These are phyloP conservation scores for Candida oleophila DNA, from an alignment of 805 yeast genomes.

Conservation along the genomic window DNA sequence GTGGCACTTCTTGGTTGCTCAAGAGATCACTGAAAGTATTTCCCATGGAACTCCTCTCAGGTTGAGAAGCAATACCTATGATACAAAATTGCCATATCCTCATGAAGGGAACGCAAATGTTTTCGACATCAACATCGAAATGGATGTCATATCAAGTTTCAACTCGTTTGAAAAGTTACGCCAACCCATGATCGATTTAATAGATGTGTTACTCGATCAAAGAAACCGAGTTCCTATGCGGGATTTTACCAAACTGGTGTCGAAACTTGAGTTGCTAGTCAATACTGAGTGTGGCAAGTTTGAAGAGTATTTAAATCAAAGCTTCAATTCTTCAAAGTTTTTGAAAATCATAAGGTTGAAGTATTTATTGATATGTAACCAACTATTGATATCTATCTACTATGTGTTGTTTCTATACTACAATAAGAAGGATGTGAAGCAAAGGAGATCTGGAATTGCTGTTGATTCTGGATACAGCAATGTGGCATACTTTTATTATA, in stretches of 20 bases:
- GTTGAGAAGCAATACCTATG: constrained; percentile 38
- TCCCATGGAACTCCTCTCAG: constrained; percentile 46
- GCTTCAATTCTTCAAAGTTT: background rate
- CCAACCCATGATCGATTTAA: background rate
- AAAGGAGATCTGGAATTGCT: background rate
- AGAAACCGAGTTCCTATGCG: background rate
- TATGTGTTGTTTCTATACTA: constrained; percentile 1
- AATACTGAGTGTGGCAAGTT: constrained; percentile 1
- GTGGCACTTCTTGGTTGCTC: constrained; percentile 50
- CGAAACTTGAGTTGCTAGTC: background rate
- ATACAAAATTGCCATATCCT: constrained; percentile 46
- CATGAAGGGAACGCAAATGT: constrained; percentile 8
- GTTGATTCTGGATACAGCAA: background rate
- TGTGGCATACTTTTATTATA: background rate
- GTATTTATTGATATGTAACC: background rate
- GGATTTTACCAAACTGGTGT: background rate
- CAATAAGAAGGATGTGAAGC: background rate
- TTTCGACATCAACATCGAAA: constrained; percentile 9
- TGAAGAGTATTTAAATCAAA: constrained; percentile 1
- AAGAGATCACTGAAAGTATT: constrained; percentile 44
- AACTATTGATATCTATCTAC: background rate
- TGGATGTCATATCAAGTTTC: background rate
- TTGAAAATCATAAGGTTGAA: background rate
- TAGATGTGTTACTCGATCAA: background rate
- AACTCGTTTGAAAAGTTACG: background rate